Percentiles rank a stretch among this genome's conserved stretches.
These are phyloP conservation scores for Omphalea diandra DNA, from an alignment of 441 rosid species.

Conservation along the genomic window DNA sequence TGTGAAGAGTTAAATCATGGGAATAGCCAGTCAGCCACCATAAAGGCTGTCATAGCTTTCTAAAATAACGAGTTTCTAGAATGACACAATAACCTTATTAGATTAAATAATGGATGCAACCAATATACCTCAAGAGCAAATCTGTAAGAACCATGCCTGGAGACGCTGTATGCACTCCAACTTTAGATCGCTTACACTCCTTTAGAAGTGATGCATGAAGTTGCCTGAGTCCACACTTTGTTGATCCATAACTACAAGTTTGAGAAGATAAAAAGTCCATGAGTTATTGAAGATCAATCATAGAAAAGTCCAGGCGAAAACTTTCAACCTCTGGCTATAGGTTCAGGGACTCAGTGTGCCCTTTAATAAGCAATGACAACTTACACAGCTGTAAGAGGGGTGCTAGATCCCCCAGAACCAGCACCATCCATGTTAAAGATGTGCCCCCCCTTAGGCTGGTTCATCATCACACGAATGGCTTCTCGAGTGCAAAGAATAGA, in stretches of 20 bases:
- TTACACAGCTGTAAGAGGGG: slow-evolving; percentile 97
- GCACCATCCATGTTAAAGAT: slow-evolving; percentile 97
- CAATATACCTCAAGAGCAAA: slow-evolving; percentile 65
- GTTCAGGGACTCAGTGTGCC: background rate
- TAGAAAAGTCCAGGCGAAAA: background rate
- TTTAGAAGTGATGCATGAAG: slow-evolving; percentile 77
- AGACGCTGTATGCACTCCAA: slow-evolving; percentile 88
- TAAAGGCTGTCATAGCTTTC: background rate
- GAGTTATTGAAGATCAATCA: background rate
- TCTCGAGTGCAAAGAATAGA: slow-evolving; percentile 91
- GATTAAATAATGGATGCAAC: background rate
- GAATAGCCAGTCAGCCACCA: background rate
- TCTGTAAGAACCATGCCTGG: slow-evolving; percentile 98
- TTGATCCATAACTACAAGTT: slow-evolving; percentile 72
- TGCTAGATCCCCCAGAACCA: slow-evolving; percentile 95
- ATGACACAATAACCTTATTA: background rate
- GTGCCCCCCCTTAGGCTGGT: slow-evolving; percentile 73
- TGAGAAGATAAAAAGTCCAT: slow-evolving; percentile 11
- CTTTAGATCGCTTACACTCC: slow-evolving; percentile 74
- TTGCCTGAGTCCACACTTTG: slow-evolving; percentile 92
- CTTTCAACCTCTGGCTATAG: background rate
- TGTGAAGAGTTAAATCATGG: background rate
- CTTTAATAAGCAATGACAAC: slow-evolving; percentile 22
- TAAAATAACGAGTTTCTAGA: background rate
- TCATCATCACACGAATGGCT: slow-evolving; percentile 70